Evolutionary conservation across 495 filamentous ascomycete species (phyloP), one percentile per base, ranked within the genome.

Genomic region (Aspergillus sclerotiicarbonarius): DNA sequence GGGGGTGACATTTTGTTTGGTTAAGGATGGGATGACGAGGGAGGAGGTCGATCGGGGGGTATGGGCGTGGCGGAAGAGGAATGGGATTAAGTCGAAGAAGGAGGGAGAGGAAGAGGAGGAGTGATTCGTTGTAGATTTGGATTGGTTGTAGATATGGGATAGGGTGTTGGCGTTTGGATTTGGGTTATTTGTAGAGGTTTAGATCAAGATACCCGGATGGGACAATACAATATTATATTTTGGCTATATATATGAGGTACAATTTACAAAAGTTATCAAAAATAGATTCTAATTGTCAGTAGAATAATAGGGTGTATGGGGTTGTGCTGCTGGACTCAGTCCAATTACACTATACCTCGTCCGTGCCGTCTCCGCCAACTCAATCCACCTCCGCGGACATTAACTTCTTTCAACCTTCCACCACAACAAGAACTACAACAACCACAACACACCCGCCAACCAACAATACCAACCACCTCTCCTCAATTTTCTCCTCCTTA

Each of bases 21-120:
- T 98, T 5, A 69, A 83, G 56, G 86, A 91, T 69, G 94, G 94
- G 1, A 84, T 96, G 53, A 88, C 80, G n/a, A 83, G 80, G 69
- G 82, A 80, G 3, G 92, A 91, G 79, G 72, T 98, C 45, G 90
- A 94, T 72, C 80, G 78, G 21, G 93, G 92, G 4, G 82, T 97
- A 18, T 77, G 75, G 75, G 84, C 87, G 58, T 98, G 93, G 93
- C 82, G 93, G 67, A 88, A 83, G 69, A 81, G 83, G 70, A 87
- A 84, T 67, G 84, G 84, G 18, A 77, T 79, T 21, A 74, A 71
- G 63, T 52, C 13, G 48, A 53, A 52, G 53, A 30, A 43, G 15
- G 44, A 35, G 35, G 53, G 31, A 31, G 48, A 48, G 37, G 53
- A 51, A 9, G 52, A 44, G 46, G 43, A 56, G 21, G 30, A 1